These are phyloP conservation scores for Garcia nutans DNA, from an alignment of 345 rosid species.

Conservation along the genomic window DNA sequence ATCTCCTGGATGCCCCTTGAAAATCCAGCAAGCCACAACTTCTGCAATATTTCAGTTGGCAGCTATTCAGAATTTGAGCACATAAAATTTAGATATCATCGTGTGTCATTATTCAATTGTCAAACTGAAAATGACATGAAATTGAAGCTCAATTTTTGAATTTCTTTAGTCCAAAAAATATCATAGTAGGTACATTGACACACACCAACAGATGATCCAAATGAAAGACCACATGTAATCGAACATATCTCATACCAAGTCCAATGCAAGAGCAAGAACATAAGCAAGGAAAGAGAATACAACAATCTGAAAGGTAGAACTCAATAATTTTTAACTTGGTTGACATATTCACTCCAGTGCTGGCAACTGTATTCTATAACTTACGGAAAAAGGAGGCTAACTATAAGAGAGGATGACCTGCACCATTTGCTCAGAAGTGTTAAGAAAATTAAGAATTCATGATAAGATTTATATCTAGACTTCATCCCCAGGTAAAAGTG, in stretches of 20 bases:
- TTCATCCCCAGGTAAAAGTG: neutral
- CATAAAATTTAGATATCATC: neutral
- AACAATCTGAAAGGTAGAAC: neutral
- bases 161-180: neutral
- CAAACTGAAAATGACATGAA: neutral
- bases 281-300: neutral
- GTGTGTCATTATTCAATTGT: neutral
- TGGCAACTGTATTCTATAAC: neutral
- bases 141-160: neutral
- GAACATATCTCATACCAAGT: neutral
- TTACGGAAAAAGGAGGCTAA: neutral
- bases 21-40: constrained; percentile 99
- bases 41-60: constrained; percentile 50
- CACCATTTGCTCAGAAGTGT: neutral
- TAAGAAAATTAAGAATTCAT: neutral
- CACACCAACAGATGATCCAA: neutral
- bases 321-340: neutral
- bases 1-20: constrained; percentile 99
- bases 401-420: neutral
- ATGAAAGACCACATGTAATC: too few species aligned
- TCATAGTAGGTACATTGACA: neutral
- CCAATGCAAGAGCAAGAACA: neutral
- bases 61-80: constrained; percentile 12
- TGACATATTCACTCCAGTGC: neutral
- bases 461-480: neutral